These are phyloP conservation scores for Colletotrichum magnum DNA, from an alignment of 2,329 filamentous ascomycete species.

Conservation along the genomic window DNA sequence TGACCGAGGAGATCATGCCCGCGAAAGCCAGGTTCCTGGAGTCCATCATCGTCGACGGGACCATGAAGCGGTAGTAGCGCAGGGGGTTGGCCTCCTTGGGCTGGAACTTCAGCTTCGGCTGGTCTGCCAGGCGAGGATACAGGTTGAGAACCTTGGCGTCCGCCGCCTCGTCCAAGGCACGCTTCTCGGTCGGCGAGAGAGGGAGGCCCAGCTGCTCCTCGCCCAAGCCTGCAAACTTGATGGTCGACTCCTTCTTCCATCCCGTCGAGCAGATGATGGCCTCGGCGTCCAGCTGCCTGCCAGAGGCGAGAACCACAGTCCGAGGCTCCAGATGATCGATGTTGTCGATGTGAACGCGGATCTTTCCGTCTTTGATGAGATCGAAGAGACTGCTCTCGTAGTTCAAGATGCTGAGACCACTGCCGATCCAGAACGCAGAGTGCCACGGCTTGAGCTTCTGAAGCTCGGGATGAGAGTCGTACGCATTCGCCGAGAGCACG, in stretches of 20 bases:
- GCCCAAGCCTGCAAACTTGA: slow-evolving; percentile 55
- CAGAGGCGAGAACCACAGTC: slow-evolving; percentile 58
- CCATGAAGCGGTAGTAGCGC: slow-evolving; percentile 47
- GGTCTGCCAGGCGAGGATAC: slow-evolving; percentile 32
- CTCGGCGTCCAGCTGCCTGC: slow-evolving; percentile 57
- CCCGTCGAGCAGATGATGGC: slow-evolving; percentile 66
- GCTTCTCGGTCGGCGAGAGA: slow-evolving; percentile 4
- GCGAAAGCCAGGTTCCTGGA: slow-evolving; percentile 50
- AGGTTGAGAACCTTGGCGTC: slow-evolving; percentile 13
- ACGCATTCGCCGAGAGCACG: slow-evolving; percentile 60
- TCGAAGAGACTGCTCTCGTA: slow-evolving; percentile 66
- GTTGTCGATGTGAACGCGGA: slow-evolving; percentile 63
- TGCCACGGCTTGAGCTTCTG: slow-evolving; percentile 58
- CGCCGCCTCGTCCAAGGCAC: slow-evolving; percentile 12
- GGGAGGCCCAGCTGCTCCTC: background rate
- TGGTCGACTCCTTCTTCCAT: slow-evolving; percentile 61
- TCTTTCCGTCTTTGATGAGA: slow-evolving; percentile 61
- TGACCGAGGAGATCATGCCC: slow-evolving; percentile 50
- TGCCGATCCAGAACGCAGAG: slow-evolving; percentile 62
- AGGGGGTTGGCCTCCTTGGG: slow-evolving; percentile 41
- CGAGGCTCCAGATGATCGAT: slow-evolving; percentile 56
- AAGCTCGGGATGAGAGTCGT: slow-evolving; percentile 57
- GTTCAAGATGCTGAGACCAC: slow-evolving; percentile 67
- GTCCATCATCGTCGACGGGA: slow-evolving; percentile 42
- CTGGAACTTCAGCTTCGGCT: slow-evolving; percentile 43